A percentile compares a stretch with the other conserved stretches of the same genome.
Conservation (phyloP, 805 yeast genomes). For the Candida wancherniae region DNA sequence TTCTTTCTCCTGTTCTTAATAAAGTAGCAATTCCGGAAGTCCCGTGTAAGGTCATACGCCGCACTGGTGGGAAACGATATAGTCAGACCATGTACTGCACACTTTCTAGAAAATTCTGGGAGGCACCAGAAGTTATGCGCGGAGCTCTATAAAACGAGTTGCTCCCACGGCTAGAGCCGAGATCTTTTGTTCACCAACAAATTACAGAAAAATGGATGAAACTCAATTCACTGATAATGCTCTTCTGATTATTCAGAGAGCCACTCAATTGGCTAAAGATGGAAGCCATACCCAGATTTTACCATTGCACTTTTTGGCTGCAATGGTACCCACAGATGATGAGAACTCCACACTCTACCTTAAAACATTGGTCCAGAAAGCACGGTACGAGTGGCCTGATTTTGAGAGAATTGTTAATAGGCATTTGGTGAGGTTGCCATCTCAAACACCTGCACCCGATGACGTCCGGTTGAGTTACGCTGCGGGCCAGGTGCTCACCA, state of each 20-base stretch:
- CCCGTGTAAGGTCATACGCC: too few species aligned
- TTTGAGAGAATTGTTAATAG: constrained; percentile 79
- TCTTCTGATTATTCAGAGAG: constrained; percentile 69
- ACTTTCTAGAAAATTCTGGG: constrained; percentile 16
- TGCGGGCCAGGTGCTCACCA: constrained; percentile 68
- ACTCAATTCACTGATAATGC: constrained; percentile 94
- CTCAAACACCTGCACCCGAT: constrained; percentile 85
- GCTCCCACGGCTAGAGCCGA: background rate
- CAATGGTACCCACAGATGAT: constrained; percentile 68
- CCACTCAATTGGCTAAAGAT: constrained; percentile 78
- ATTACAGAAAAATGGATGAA: constrained; percentile 41
- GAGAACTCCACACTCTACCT: constrained; percentile 50
- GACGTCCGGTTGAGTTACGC: constrained; percentile 72
- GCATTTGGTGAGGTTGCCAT: constrained; percentile 76
- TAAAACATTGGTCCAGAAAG: constrained; percentile 78
- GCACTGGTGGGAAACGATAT: too few species aligned
- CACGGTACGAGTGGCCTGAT: constrained; percentile 78
- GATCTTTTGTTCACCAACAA: background rate
- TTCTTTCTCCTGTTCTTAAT: too few species aligned
- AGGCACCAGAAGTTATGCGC: constrained; percentile 3
- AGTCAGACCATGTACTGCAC: constrained; percentile 4
- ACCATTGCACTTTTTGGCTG: constrained; percentile 90
- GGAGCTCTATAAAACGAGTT: constrained; percentile 4
- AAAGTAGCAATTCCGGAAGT: too few species aligned
- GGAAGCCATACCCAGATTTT: constrained; percentile 76